Evolutionary conservation across 768 basidiomycete species (phyloP).

Genomic region (Mycena polygramma): DNA sequence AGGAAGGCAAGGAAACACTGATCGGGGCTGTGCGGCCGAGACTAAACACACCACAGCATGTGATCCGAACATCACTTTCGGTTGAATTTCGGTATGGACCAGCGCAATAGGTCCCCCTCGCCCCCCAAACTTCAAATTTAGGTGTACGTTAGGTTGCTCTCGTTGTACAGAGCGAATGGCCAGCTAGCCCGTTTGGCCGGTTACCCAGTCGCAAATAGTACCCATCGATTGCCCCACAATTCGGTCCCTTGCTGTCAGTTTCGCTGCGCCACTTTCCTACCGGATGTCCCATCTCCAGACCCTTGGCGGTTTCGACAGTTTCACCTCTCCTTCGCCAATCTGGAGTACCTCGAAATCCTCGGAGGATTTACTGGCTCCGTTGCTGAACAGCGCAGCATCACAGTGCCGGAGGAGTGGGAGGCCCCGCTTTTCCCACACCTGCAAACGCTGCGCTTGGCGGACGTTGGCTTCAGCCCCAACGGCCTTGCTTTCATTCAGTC

Average conservation of each 20-base stretch:
- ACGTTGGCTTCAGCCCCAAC: not conserved
- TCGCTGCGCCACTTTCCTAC: not conserved
- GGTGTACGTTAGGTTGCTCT: no score
- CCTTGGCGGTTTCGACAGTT: not conserved
- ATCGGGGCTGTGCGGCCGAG: no score
- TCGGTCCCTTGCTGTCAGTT: conserved; percentile 9
- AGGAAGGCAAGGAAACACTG: no score
- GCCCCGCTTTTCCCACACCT: conserved; percentile 9
- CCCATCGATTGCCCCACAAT: conserved; percentile 14
- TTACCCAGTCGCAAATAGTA: no score
- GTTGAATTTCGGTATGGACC: no score
- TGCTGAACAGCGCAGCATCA: not conserved
- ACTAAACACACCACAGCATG: no score
- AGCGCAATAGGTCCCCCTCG: no score
- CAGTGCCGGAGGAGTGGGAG: conserved; percentile 1
- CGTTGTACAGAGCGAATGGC: no score
- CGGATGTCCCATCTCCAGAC: not conserved
- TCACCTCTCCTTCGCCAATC: conserved; percentile 21
- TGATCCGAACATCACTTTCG: no score
- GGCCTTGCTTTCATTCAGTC: conserved; percentile 12
- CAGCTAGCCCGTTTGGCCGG: no score
- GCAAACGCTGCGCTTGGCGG: conserved; percentile 17
- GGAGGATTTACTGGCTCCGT: not conserved
- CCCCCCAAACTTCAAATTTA: no score
- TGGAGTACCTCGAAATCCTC: conserved; percentile 18